Conservation (phyloP, 1,139 yeast genomes). For the Hyphopichia buzzinii region DNA sequence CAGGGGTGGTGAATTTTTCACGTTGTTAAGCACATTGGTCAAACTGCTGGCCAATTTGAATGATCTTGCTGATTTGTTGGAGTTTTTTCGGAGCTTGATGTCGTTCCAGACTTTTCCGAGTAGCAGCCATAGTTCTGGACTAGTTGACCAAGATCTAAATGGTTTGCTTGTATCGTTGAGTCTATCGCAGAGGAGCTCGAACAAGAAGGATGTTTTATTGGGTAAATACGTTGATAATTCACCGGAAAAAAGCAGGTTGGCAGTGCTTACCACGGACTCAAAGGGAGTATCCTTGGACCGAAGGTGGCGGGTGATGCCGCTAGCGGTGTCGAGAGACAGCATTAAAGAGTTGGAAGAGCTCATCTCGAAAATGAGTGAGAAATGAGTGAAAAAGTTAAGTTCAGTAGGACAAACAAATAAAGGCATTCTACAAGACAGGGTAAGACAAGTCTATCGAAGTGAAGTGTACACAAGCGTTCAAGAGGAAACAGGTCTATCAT, state of each 20-base stretch:
- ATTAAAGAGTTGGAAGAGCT: background rate
- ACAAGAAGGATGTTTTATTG: slow-evolving; percentile 53
- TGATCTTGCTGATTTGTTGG: slow-evolving; percentile 35
- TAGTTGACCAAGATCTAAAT: slow-evolving; percentile 41
- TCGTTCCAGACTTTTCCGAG: slow-evolving; percentile 25
- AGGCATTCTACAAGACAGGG: too few relatives aligned
- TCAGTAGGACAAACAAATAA: too few relatives aligned
- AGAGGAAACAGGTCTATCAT: too few relatives aligned
- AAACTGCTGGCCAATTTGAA: slow-evolving; percentile 25
- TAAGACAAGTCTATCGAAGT: too few relatives aligned
- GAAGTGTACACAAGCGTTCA: too few relatives aligned
- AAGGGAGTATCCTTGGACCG: slow-evolving; percentile 51
- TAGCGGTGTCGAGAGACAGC: slow-evolving; percentile 41
- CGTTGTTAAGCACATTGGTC: slow-evolving; percentile 8
- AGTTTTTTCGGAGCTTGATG: slow-evolving; percentile 15
- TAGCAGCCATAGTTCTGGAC: slow-evolving; percentile 46
- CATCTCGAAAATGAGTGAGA: slow-evolving; percentile 7
- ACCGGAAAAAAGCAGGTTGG: slow-evolving; percentile 40
- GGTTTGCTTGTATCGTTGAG: slow-evolving; percentile 45
- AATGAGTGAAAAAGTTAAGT: too few relatives aligned
- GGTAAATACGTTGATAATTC: slow-evolving; percentile 55
- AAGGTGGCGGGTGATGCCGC: slow-evolving; percentile 60
- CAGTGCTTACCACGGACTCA: slow-evolving; percentile 41
- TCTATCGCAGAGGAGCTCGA: slow-evolving; percentile 68
- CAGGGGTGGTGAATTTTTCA: background rate